These are phyloP conservation scores for Cephaloascus albidus DNA, from an alignment of 805 yeast species.

Conservation along the genomic window DNA sequence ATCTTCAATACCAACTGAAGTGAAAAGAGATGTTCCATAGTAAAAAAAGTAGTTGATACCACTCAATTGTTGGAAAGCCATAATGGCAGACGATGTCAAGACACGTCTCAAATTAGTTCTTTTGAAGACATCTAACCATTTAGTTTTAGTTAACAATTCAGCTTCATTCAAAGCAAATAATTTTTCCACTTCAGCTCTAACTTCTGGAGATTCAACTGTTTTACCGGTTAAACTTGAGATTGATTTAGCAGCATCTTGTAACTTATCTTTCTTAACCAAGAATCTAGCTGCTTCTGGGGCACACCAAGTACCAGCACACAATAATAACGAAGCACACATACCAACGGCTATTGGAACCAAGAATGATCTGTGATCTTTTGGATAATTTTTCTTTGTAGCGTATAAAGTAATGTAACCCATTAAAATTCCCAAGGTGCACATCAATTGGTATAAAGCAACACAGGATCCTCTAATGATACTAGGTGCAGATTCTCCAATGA, in stretches of 20 bases:
- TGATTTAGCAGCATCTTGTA: slow-evolving; percentile 29
- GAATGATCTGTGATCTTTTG: slow-evolving; percentile 27
- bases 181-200: neutral
- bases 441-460: slow-evolving; percentile 32
- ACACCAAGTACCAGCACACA: slow-evolving; percentile 22
- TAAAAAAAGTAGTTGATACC: slow-evolving; percentile 69
- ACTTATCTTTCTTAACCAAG: slow-evolving; percentile 23
- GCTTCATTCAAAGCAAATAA: slow-evolving; percentile 8
- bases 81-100: slow-evolving; percentile 13
- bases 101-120: slow-evolving; percentile 14
- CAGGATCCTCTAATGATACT: slow-evolving; percentile 25
- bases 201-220: slow-evolving; percentile 2
- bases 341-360: slow-evolving; percentile 31
- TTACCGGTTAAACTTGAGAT: slow-evolving; percentile 24
- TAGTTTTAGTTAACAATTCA: slow-evolving; percentile 21
- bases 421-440: slow-evolving; percentile 30
- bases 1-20: slow-evolving; percentile 39
- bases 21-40: slow-evolving; percentile 58
- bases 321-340: slow-evolving; percentile 18
- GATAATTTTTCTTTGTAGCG: slow-evolving; percentile 21
- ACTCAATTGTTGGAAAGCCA: slow-evolving; percentile 52
- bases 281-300: slow-evolving; percentile 36
- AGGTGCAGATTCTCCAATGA: slow-evolving; percentile 18
- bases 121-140: slow-evolving; percentile 11
- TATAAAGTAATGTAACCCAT: slow-evolving; percentile 31